phyloP scores from a whole-genome alignment of 371 early-diverging fungal species.

The Capniomyces stellatus region DNA sequence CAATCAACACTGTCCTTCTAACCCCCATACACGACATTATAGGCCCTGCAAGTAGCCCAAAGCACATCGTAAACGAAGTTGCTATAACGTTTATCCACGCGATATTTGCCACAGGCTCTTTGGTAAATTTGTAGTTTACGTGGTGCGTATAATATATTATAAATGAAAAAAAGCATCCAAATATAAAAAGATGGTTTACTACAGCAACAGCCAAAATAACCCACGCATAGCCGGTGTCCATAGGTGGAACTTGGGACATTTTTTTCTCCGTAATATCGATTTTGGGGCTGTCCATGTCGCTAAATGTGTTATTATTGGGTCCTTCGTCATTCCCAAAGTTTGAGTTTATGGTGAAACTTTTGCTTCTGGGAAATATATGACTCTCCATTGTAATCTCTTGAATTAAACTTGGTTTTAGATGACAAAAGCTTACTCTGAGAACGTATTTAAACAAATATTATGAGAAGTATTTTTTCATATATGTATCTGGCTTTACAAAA shows the following conservation, averaged over 20 bases:
- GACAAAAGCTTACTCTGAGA: no score
- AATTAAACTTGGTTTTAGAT: no score
- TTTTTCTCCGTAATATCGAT: no score
- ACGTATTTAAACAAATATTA: no score
- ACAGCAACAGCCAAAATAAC: background rate
- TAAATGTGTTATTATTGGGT: no score
- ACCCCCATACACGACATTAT: slow-evolving; percentile 1
- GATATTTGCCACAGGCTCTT: slow-evolving; percentile 4
- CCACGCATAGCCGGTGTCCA: background rate
- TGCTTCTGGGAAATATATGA: no score
- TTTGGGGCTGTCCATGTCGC: no score
- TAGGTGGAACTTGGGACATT: background rate
- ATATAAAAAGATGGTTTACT: slow-evolving; percentile 19
- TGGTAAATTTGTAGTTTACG: background rate
- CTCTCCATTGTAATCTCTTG: no score
- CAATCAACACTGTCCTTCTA: background rate
- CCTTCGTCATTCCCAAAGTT: no score
- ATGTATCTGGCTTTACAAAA: no score
- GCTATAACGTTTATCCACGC: slow-evolving; percentile 5
- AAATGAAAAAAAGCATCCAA: slow-evolving; percentile 14
- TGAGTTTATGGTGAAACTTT: no score
- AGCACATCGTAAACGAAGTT: background rate
- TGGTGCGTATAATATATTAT: slow-evolving; percentile 4
- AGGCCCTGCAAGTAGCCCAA: slow-evolving; percentile 1
- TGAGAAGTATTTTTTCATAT: no score